These are phyloP conservation scores for Ogataea hybrid DNA, from an alignment of 1,139 yeast species.

Conservation along the genomic window DNA sequence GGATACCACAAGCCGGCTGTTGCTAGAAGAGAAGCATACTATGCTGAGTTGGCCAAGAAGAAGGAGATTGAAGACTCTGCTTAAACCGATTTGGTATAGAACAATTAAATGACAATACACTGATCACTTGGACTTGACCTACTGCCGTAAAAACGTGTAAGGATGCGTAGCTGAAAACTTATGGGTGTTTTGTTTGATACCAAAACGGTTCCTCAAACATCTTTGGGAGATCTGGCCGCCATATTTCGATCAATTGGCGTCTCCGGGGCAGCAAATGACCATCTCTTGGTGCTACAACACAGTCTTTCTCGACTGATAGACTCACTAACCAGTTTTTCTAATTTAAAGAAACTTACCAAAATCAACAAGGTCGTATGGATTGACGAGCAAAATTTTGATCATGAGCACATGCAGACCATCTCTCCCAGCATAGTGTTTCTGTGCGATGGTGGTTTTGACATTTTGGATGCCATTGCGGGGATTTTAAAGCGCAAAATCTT, in stretches of 20 bases:
- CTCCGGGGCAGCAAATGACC: slow-evolving; percentile 13
- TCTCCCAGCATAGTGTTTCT: slow-evolving; percentile 42
- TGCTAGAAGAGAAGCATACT: slow-evolving; percentile 79
- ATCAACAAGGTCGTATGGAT: slow-evolving; percentile 65
- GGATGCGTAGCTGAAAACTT: slow-evolving; percentile 3
- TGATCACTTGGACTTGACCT: not conserved
- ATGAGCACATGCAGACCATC: slow-evolving; percentile 20
- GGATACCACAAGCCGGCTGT: slow-evolving; percentile 71
- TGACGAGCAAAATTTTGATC: slow-evolving; percentile 29
- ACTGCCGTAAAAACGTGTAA: slow-evolving; percentile 4
- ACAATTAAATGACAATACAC: slow-evolving; percentile 3
- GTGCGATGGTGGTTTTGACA: slow-evolving; percentile 26
- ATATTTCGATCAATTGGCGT: slow-evolving; percentile 20
- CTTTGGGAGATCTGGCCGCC: slow-evolving; percentile 19
- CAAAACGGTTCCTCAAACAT: slow-evolving; percentile 7
- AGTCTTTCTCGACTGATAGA: slow-evolving; percentile 56
- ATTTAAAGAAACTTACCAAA: slow-evolving; percentile 53
- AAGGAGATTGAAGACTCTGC: slow-evolving; percentile 61
- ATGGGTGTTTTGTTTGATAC: slow-evolving; percentile 19
- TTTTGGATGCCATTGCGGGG: slow-evolving; percentile 22
- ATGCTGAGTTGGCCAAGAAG: slow-evolving; percentile 71
- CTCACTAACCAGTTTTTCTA: slow-evolving; percentile 57
- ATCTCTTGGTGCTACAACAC: slow-evolving; percentile 56
- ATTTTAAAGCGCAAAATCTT: slow-evolving; percentile 20
- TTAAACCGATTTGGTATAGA: slow-evolving; percentile 11